phyloP scores from a whole-genome alignment of 164 flowering plant species.

The Magnolia kwangsiensis region DNA sequence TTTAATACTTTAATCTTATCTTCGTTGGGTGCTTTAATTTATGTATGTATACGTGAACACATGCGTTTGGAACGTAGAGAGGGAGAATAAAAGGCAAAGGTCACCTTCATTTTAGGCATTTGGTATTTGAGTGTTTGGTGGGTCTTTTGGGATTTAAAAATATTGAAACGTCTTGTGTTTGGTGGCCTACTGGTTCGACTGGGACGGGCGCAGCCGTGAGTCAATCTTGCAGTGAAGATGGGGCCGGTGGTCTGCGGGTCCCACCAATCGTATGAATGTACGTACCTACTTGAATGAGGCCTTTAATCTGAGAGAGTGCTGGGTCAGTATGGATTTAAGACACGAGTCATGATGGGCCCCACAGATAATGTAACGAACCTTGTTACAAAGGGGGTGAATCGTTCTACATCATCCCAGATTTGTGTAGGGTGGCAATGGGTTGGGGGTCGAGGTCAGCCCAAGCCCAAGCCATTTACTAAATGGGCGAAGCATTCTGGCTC shows the following conservation, averaged over 20 bases:
- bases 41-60: neutral
- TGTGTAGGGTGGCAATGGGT: too few species aligned
- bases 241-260: too few species aligned
- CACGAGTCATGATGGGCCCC: constrained; percentile 12
- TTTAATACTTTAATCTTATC: neutral
- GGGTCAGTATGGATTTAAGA: constrained; percentile 8
- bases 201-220: too few species aligned
- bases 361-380: constrained; percentile 6
- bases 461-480: too few species aligned
- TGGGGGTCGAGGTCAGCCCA: too few species aligned
- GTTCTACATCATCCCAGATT: too few species aligned
- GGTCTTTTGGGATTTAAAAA: constrained; percentile 1
- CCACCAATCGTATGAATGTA: too few species aligned
- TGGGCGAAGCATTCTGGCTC: too few species aligned
- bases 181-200: neutral
- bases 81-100: neutral
- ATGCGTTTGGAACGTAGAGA: neutral
- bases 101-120: neutral
- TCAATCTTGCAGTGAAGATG: too few species aligned
- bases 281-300: too few species aligned
- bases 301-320: too few species aligned
- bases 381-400: neutral
- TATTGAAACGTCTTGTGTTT: constrained; percentile 1
- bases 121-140: too few species aligned
- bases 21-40: neutral